Evolutionary conservation across 129 eudicot genomes (phyloP).

Genomic region (Flaveria ramosissima): DNA sequence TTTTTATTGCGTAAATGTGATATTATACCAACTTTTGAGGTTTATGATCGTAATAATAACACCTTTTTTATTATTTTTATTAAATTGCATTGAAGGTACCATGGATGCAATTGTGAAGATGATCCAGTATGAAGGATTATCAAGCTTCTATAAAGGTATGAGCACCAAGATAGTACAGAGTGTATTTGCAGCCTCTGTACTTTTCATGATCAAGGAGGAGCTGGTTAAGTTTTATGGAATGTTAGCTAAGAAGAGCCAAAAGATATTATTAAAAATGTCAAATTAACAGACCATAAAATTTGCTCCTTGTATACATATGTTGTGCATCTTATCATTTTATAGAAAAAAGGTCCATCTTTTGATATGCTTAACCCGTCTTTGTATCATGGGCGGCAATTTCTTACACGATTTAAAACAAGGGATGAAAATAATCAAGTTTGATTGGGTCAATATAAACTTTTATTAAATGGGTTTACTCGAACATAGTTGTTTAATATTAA

Average conservation of each 20-base stretch:
- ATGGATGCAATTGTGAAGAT: conserved; percentile 86
- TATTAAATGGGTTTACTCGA: too few species aligned
- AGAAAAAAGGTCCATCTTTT: conserved; percentile 7
- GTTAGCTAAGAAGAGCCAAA: conserved; percentile 46
- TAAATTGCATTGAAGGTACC: conserved; percentile 52
- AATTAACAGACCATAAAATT: conserved; percentile 1
- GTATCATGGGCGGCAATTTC: too few species aligned
- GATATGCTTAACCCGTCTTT: not conserved
- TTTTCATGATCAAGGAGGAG: conserved; percentile 97
- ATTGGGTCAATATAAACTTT: too few species aligned
- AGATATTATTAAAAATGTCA: conserved; percentile 29
- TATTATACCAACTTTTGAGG: not conserved
- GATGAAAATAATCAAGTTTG: too few species aligned
- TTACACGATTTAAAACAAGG: too few species aligned
- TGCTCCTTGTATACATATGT: conserved; percentile 18
- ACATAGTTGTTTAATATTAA: too few species aligned
- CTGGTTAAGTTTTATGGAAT: conserved; percentile 62
- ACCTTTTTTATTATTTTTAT: not conserved
- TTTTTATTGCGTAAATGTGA: not conserved
- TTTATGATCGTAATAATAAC: not conserved
- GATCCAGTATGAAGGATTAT: conserved; percentile 85
- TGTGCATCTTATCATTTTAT: conserved; percentile 13
- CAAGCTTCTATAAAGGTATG: conserved; percentile 94
- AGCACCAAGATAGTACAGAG: conserved; percentile 98
- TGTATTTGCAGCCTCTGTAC: conserved; percentile 95